phyloP scores from a whole-genome alignment of 176 grass and related monocot species.

The Elymus sibiricus region DNA sequence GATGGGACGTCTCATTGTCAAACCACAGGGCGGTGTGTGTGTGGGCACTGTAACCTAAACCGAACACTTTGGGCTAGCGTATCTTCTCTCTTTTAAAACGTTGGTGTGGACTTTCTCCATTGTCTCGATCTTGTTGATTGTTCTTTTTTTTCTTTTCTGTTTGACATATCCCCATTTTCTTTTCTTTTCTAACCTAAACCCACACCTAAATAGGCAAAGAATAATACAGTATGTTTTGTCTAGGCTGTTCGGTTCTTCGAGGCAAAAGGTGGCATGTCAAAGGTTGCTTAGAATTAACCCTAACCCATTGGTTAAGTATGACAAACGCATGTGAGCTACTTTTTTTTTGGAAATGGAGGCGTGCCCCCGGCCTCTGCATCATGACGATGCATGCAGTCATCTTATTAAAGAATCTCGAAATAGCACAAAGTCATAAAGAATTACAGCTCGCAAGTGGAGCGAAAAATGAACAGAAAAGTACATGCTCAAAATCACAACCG shows the following conservation, averaged over 20 bases:
- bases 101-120: no score
- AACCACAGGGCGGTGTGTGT: background rate
- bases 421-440: no score
- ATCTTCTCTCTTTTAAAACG: slow-evolving; percentile 1
- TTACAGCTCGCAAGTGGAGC: no score
- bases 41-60: background rate
- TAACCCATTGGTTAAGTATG: slow-evolving; percentile 4
- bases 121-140: background rate
- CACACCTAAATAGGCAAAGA: background rate
- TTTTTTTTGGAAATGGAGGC: no score
- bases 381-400: no score
- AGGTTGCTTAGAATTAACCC: background rate
- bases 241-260: background rate
- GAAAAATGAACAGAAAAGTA: no score
- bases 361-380: no score
- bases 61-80: background rate
- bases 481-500: no score
- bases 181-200: no score
- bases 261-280: background rate
- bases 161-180: slow-evolving; percentile 9
- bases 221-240: background rate
- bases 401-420: no score
- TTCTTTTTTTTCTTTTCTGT: no score
- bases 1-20: slow-evolving; percentile 26
- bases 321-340: slow-evolving; percentile 31